Percentiles rank a stretch among this genome's conserved stretches.
Conservation (phyloP, 306 rosid species). For the Gillenia trifoliata region DNA sequence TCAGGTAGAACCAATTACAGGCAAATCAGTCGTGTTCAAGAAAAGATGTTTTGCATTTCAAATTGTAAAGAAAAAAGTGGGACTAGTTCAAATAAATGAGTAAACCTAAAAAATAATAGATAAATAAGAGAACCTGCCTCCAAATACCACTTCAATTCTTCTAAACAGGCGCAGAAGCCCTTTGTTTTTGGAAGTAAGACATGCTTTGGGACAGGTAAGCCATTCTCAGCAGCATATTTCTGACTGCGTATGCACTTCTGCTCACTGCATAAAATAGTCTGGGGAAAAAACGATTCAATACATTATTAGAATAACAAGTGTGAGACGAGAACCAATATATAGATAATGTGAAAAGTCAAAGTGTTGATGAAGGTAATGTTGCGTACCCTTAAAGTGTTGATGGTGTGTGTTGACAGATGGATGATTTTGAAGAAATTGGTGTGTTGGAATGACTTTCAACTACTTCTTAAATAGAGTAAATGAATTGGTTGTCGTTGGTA, state of each 20-base stretch:
- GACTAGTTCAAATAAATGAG: neutral
- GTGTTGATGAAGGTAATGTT: too few species aligned
- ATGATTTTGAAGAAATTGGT: too few species aligned
- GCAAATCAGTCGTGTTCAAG: too few species aligned
- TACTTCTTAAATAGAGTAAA: too few species aligned
- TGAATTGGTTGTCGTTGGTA: too few species aligned
- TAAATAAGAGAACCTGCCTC: slow-evolving; percentile 49
- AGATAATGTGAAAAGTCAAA: neutral
- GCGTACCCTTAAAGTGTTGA: too few species aligned
- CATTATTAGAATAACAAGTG: neutral
- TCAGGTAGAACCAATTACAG: neutral
- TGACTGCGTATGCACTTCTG: slow-evolving; percentile 66
- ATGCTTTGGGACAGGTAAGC: slow-evolving; percentile 57
- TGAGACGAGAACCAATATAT: neutral
- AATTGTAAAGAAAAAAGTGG: neutral
- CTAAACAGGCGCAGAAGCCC: too few species aligned
- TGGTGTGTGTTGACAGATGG: too few species aligned
- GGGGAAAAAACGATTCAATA: slow-evolving; percentile 9
- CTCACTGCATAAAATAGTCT: slow-evolving; percentile 43
- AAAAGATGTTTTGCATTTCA: neutral
- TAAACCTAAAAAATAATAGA: slow-evolving; percentile 6
- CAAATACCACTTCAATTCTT: slow-evolving; percentile 47
- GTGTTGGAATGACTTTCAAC: too few species aligned
- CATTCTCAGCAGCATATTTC: slow-evolving; percentile 67
- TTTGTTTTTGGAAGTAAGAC: slow-evolving; percentile 71